Conservation (phyloP, 768 basidiomycete species). For the Termitomyces sp. region DNA sequence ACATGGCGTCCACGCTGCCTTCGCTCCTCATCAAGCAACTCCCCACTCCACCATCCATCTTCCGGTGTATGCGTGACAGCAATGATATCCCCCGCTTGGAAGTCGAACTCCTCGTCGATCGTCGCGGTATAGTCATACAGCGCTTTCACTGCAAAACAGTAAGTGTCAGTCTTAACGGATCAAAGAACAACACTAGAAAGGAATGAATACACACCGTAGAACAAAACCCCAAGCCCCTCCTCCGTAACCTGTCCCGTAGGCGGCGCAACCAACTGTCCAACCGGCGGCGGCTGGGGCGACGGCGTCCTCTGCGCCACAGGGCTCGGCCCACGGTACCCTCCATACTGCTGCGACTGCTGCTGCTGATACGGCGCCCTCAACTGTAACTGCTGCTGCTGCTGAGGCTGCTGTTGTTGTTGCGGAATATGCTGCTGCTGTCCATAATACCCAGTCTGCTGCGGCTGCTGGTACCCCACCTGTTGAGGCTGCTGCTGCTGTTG, state of each 20-base stretch:
- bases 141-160: constrained; percentile 67
- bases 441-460: constrained; percentile 18
- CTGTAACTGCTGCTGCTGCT: constrained; percentile 28
- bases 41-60: constrained; percentile 98
- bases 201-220: constrained; percentile 68
- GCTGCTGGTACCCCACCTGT: constrained; percentile 16
- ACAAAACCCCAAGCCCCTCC: constrained; percentile 77
- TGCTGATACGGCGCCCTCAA: constrained; percentile 29
- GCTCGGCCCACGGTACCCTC: constrained; percentile 41
- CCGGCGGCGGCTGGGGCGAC: constrained; percentile 43
- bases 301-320: constrained; percentile 46
- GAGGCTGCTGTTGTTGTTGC: constrained; percentile 23
- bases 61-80: constrained; percentile 93
- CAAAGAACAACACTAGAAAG: not conserved
- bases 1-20: constrained; percentile 71
- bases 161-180: not conserved
- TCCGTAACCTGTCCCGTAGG: constrained; percentile 82
- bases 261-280: constrained; percentile 31
- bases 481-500: constrained; percentile 26
- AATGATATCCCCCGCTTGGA: constrained; percentile 93
- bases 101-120: constrained; percentile 93
- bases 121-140: constrained; percentile 84
- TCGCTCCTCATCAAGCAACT: constrained; percentile 73
- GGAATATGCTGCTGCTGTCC: constrained; percentile 22
- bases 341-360: constrained; percentile 31